Evolutionary conservation across 495 filamentous ascomycete species (phyloP), one percentile per base, ranked within the genome.

Genomic region (Penicillium dipodomyicola): DNA sequence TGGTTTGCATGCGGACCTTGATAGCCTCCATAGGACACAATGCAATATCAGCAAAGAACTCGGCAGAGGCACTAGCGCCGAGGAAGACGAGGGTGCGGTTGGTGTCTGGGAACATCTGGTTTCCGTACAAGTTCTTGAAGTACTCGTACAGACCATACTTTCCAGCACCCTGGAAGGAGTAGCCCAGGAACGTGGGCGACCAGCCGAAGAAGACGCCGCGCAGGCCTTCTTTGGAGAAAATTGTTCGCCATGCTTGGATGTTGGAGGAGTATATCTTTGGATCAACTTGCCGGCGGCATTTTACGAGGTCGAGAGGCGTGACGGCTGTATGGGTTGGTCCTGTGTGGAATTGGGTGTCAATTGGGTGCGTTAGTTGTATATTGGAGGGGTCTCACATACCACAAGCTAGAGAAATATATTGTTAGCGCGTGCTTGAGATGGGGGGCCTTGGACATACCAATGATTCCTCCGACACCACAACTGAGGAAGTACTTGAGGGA

Each of bases 71-170:
- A 57, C 77, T 82, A 11, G 86, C 86, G 5, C 78, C 84, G 27
- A 89, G 79, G 67, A 84, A 86, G 40, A 88, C 77, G 14, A 83
- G 61, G 0, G 86, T 87, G 65, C 83, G 83, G 68, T 86, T 85
- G 47, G 66, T 68, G 49, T 80, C 73, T 3, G 85, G 84, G 70
- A 87, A 86, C 32, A 86, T 48, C 53, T 76, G 72, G 52, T 88
- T 83, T 58, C 85, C 85, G 69, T 89, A 89, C 23, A 80, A 63
- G 70, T 89, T 78, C 65, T 89, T 89, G 80, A 89, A 89, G 65
- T 87, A 81, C 56, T 89, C 86, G 66, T 89, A 89, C 71, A 87
- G 81, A 14, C 86, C 86, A 66, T 89, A 89, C 69, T 89, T 89
- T n/a, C 86, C 86, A 49, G 84, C 85, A n/a, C 86, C 86, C 61